Base-by-base conservation (phyloP, 768 basidiomycete genomes). In the Cyclocybe aegerita region DNA sequence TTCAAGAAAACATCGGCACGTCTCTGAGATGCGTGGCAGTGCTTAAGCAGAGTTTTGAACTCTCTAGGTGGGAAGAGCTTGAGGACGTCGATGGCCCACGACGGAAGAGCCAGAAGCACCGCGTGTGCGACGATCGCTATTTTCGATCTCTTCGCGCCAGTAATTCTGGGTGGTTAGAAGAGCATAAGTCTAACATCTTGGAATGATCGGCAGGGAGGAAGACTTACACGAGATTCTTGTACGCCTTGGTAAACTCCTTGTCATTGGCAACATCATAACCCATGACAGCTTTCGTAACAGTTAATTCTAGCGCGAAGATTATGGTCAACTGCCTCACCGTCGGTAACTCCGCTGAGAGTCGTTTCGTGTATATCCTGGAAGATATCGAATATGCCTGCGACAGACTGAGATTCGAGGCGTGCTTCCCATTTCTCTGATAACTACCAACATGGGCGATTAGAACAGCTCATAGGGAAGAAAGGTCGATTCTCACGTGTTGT, bases 321-420 rank as follows among this genome's bases (percentile, higher is more conserved):
- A 23, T 3, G 5, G 23, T 5, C 23, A 23, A 5, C 23, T 5
- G 5, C 23, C 32, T 9, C 17, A 50, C 49, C 49, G 43, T 43
- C 42, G 6, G 49, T 50, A 23, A 50, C 44, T 9, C 32, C 33
- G 16, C 32, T 9, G 14, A 50, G 38, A 15, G 49, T 50, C 11
- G 49, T 50, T 30, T 30, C 16, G 15, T 50, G 49, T 14, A 50
- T 15, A 4, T 36, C 15, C 2, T 36, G 49, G 29, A 43, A 50
- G 2, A 35, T 36, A 31, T 50, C 42, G 14, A 43, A 17, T 14
- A 31, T 37, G 33, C 10, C 16, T 29, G 33, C 11, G 73, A 71
- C 40, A 81, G 69, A 6, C 67, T 59, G 4, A 78, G 74, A 2
- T 74, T 66, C 49, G 77, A 55, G 10, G 67, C 60, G n/a, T 75